Evolutionary conservation across 768 basidiomycete species (phyloP).

Genomic region (Phanerochaete carnosa): DNA sequence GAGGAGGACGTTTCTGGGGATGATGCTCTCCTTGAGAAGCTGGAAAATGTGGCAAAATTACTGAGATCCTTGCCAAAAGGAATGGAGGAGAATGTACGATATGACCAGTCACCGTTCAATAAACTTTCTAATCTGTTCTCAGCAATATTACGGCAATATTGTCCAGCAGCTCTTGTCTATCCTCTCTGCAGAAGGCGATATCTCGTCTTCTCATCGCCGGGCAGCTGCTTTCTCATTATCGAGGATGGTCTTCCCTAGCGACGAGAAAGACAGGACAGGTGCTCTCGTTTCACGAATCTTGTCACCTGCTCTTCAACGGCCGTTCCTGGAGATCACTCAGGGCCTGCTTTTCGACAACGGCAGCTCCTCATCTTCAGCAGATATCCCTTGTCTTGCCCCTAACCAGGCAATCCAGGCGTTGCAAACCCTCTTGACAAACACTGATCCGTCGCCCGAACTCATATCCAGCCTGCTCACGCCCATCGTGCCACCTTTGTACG

Average conservation of each 20-base stretch:
- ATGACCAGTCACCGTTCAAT: neutral
- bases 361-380: neutral
- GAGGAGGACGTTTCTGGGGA: constrained; percentile 49
- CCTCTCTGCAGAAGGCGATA: constrained; percentile 33
- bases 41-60: constrained; percentile 68
- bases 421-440: constrained; percentile 60
- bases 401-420: constrained; percentile 47
- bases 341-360: neutral
- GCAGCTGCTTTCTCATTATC: constrained; percentile 70
- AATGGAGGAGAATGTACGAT: constrained; percentile 51
- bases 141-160: constrained; percentile 63
- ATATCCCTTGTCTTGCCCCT: constrained; percentile 18
- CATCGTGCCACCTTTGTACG: constrained; percentile 63
- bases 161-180: constrained; percentile 54
- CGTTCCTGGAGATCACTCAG: constrained; percentile 34
- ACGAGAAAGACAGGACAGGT: constrained; percentile 20
- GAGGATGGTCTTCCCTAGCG: constrained; percentile 50
- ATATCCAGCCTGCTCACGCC: constrained; percentile 65
- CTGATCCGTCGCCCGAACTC: constrained; percentile 73
- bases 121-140: neutral
- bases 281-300: constrained; percentile 34
- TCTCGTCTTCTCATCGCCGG: constrained; percentile 46
- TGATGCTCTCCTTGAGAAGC: constrained; percentile 59
- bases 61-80: constrained; percentile 59
- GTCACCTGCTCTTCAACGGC: constrained; percentile 49